Conservation (phyloP, 208 protist genomes). For the Eutreptiella sp. region DNA sequence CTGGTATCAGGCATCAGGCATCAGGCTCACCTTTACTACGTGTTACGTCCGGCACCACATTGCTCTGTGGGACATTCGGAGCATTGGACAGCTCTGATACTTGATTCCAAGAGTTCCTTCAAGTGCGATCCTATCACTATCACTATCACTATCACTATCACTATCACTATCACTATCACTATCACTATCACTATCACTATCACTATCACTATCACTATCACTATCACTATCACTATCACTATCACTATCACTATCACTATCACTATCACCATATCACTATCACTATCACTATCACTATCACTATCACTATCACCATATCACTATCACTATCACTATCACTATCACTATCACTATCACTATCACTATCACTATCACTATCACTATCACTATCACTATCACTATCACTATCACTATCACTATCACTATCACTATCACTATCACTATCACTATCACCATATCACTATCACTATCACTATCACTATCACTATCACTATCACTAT, state of each 20-base stretch:
- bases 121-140: too few species aligned
- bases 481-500: conserved; percentile 1
- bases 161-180: conserved; percentile 7
- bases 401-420: conserved; percentile 8
- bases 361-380: conserved; percentile 8
- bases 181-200: conserved; percentile 8
- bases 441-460: too few species aligned
- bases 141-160: conserved; percentile 8
- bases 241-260: conserved; percentile 8
- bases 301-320: too few species aligned
- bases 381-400: conserved; percentile 7
- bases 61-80: too few species aligned
- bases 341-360: conserved; percentile 12
- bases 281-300: conserved; percentile 7
- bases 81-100: too few species aligned
- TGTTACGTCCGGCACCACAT: too few species aligned
- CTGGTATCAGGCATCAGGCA: too few species aligned
- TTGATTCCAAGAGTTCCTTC: too few species aligned
- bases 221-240: conserved; percentile 7
- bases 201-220: conserved; percentile 8
- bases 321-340: conserved; percentile 6
- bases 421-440: conserved; percentile 8
- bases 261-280: too few species aligned
- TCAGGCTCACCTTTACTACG: too few species aligned
- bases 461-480: neutral